phyloP scores from a whole-genome alignment of 805 yeast species.

The Soucietia sequanensis region DNA sequence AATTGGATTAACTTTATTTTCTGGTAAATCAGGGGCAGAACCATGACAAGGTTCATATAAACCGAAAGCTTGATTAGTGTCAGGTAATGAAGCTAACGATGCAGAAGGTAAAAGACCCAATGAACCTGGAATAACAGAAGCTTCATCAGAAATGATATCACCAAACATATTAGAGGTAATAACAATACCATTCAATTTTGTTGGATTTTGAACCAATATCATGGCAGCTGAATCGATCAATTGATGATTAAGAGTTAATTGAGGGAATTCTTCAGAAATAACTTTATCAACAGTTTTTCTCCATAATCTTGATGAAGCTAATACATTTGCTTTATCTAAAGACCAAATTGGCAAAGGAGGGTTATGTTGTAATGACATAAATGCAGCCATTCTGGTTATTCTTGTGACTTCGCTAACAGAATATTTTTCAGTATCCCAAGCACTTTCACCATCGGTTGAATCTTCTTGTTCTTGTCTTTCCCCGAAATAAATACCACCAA shows the following conservation, averaged over 20 bases:
- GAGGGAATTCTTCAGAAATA: slow-evolving; percentile 86
- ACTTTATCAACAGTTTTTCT: slow-evolving; percentile 88
- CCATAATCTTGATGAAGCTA: slow-evolving; percentile 96
- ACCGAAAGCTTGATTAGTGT: slow-evolving; percentile 91
- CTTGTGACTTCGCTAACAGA: slow-evolving; percentile 90
- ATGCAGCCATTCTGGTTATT: slow-evolving; percentile 98
- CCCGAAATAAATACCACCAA: slow-evolving; percentile 98
- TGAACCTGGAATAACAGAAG: slow-evolving; percentile 97
- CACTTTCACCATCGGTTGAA: slow-evolving; percentile 58
- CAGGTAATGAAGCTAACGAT: slow-evolving; percentile 95
- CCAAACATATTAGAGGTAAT: slow-evolving; percentile 97
- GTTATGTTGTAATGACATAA: slow-evolving; percentile 85
- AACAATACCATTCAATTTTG: slow-evolving; percentile 86
- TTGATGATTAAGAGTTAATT: slow-evolving; percentile 84
- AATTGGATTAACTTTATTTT: slow-evolving; percentile 88
- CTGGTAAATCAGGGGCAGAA: slow-evolving; percentile 91
- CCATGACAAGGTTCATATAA: slow-evolving; percentile 99
- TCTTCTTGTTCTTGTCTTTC: slow-evolving; percentile 92
- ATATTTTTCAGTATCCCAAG: slow-evolving; percentile 93
- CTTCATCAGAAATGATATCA: slow-evolving; percentile 97
- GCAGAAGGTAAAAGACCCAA: slow-evolving; percentile 95
- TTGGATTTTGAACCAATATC: slow-evolving; percentile 92
- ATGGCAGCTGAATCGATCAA: slow-evolving; percentile 98
- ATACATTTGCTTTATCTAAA: slow-evolving; percentile 94
- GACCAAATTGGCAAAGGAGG: slow-evolving; percentile 98